These are phyloP conservation scores for Schwanniomyces yamadae DNA, from an alignment of 805 yeast genomes.

Conservation along the genomic window DNA sequence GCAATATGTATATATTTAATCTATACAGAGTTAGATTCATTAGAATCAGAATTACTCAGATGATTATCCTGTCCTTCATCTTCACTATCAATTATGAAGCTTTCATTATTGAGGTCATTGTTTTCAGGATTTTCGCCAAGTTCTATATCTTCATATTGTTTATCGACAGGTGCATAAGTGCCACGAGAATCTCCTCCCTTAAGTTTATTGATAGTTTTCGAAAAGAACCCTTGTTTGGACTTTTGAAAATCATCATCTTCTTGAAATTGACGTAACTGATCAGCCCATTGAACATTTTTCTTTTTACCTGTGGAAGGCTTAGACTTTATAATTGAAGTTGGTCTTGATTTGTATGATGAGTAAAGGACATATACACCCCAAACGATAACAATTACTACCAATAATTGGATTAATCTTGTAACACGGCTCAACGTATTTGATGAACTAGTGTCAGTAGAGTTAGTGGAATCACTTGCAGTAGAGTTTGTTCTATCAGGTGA, in stretches of 20 bases:
- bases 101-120: slow-evolving; percentile 25
- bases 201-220: slow-evolving; percentile 34
- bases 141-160: slow-evolving; percentile 39
- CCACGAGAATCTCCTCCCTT: slow-evolving; percentile 26
- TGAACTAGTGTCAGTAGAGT: neutral
- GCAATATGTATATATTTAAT: neutral
- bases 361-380: slow-evolving; percentile 44
- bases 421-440: slow-evolving; percentile 11
- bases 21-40: neutral
- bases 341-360: slow-evolving; percentile 35
- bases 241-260: slow-evolving; percentile 22
- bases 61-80: slow-evolving; percentile 22
- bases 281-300: slow-evolving; percentile 50
- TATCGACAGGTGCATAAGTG: slow-evolving; percentile 23
- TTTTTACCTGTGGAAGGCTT: slow-evolving; percentile 30
- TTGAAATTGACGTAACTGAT: slow-evolving; percentile 36
- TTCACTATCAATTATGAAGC: slow-evolving; percentile 50
- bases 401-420: slow-evolving; percentile 39
- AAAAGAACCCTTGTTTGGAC: slow-evolving; percentile 35
- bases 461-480: neutral
- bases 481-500: neutral
- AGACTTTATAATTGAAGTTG: slow-evolving; percentile 42
- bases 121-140: slow-evolving; percentile 28
- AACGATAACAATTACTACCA: slow-evolving; percentile 34
- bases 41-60: too few species aligned